Evolutionary conservation across 2,329 filamentous ascomycete genomes (phyloP).

Genomic region (Fusarium devonianum): DNA sequence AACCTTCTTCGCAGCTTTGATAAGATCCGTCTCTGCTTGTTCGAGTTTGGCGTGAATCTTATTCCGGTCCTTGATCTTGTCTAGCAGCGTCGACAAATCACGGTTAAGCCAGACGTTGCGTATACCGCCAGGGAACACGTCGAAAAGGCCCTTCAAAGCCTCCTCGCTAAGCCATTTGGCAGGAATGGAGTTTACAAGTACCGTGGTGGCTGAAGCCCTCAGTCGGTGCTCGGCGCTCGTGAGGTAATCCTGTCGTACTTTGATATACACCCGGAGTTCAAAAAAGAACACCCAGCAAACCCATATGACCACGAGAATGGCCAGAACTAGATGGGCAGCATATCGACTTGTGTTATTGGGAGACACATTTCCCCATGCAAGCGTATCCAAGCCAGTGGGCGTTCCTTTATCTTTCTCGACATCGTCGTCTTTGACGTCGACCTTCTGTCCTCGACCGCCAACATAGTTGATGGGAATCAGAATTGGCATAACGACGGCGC

Average conservation of each 20-base stretch:
- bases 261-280: constrained; percentile 87
- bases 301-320: constrained; percentile 79
- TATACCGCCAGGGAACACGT: constrained; percentile 95
- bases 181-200: constrained; percentile 90
- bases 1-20: constrained; percentile 79
- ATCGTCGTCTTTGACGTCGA: constrained; percentile 49
- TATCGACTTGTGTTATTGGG: constrained; percentile 71
- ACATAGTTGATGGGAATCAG: constrained; percentile 84
- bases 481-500: constrained; percentile 80
- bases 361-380: constrained; percentile 88
- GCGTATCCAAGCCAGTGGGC: constrained; percentile 74
- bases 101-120: constrained; percentile 97
- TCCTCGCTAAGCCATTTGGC: constrained; percentile 88
- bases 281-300: constrained; percentile 87
- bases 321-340: constrained; percentile 85
- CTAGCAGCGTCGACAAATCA: constrained; percentile 81
- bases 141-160: constrained; percentile 83
- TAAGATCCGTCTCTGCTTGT: constrained; percentile 81
- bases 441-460: constrained; percentile 70
- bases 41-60: constrained; percentile 77
- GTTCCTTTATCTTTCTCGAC: constrained; percentile 33
- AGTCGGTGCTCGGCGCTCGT: constrained; percentile 95
- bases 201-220: constrained; percentile 91
- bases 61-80: constrained; percentile 82
- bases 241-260: constrained; percentile 91